Base-by-base conservation (phyloP, 805 yeast genomes). In the Kodamaea kaohsiungensis region DNA sequence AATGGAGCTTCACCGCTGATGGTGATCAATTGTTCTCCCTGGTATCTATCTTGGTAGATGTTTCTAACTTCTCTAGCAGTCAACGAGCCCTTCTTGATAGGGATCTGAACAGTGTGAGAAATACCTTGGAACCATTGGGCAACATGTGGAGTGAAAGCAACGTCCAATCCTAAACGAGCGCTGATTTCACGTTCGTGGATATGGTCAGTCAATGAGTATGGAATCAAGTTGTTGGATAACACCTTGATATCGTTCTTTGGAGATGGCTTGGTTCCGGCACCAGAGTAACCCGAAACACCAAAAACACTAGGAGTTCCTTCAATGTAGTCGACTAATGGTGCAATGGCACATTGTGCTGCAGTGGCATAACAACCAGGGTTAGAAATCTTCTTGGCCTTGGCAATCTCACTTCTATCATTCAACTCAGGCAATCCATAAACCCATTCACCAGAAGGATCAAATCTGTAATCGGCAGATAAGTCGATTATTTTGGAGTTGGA, bases 361-460 rank as follows among this genome's bases (percentile, higher is more conserved):
- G 99, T 95, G n/a, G 99, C 98, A 69, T 92, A 95, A 78, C 99
- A 95, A 48, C 99, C 99, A 2, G 99, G 99, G 75, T 95, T 95
- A 4, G 98, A 87, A 57, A 95, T 89, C 68, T 88, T 89, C 65
- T 81, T 69, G 16, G 98, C 93, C 12, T 76, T 66, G 38, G 88
- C 82, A 62, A 95, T 88, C 9, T 66, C 66, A 8, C 75, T 66
- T 68, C 99, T 85, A 61, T 84, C 80, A 53, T 83, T 85, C 65
- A 95, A 80, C 74, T 95, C 99, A 7, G 99, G 99, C 62, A 95
- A 82, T 48, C 99, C 99, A 68, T 95, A 95, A 3, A 80, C 77
- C 99, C 99, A 95, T 62, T 87, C 85, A 25, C 89, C 88, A 52
- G 92, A 81, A 13, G 85, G 83, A 69, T 93, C 98, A 68, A 95